These are phyloP conservation scores for Scenedesmus sp. DNA, from an alignment of 163 green algal species.

Conservation along the genomic window DNA sequence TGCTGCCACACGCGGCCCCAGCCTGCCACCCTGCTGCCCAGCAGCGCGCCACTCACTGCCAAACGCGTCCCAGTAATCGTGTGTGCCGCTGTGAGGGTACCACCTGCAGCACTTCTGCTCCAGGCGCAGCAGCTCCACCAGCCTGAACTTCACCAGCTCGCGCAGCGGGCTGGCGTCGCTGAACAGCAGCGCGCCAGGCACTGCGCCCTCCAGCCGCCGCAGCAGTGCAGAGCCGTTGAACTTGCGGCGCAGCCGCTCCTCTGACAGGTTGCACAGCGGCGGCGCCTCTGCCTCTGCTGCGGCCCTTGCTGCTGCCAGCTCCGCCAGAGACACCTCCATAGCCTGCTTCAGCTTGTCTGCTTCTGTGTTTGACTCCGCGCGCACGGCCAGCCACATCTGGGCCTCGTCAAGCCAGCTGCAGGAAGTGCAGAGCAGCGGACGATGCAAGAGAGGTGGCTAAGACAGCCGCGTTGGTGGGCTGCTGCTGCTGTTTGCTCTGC, in stretches of 20 bases:
- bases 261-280: constrained; percentile 35
- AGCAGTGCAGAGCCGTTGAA: constrained; percentile 34
- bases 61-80: constrained; percentile 20
- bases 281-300: background rate
- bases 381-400: constrained; percentile 12
- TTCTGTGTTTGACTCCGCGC: background rate
- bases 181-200: constrained; percentile 33
- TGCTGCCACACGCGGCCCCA: background rate
- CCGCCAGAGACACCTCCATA: constrained; percentile 43
- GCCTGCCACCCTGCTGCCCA: background rate
- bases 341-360: constrained; percentile 38
- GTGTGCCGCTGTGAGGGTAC: constrained; percentile 22
- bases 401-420: constrained; percentile 42
- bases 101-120: constrained; percentile 39
- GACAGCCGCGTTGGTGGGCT: too few relatives aligned
- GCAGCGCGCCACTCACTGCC: background rate
- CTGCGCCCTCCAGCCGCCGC: background rate
- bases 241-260: constrained; percentile 30
- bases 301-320: background rate
- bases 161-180: constrained; percentile 9
- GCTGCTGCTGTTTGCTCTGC: background rate
- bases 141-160: background rate
- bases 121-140: constrained; percentile 41
- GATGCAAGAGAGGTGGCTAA: background rate
- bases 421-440: background rate